These are phyloP conservation scores for Russula vinacea DNA, from an alignment of 768 basidiomycete species.

Conservation along the genomic window DNA sequence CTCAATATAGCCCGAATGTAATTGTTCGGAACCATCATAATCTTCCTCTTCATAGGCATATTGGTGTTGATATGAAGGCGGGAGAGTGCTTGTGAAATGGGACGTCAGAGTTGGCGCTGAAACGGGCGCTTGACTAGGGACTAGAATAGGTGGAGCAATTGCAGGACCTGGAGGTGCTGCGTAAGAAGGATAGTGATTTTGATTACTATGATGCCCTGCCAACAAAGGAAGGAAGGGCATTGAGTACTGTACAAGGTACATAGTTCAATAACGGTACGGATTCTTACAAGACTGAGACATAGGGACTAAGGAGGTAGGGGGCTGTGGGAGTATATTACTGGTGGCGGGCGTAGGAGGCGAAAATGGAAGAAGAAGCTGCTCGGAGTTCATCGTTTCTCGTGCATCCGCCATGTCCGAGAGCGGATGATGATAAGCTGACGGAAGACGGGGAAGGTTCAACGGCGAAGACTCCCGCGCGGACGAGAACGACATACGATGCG, in stretches of 20 bases:
- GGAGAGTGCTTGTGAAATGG: conserved; percentile 22
- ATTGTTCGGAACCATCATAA: conserved; percentile 25
- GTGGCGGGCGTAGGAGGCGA: conserved; percentile 33
- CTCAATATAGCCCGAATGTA: conserved; percentile 27
- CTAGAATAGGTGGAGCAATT: not conserved
- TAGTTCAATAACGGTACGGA: conserved; percentile 65
- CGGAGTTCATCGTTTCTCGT: conserved; percentile 25
- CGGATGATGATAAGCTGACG: conserved; percentile 27
- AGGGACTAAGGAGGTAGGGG: conserved; percentile 53
- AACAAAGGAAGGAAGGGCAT: conserved; percentile 48
- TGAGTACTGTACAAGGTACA: conserved; percentile 68
- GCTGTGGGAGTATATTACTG: conserved; percentile 39
- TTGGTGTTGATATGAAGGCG: conserved; percentile 26
- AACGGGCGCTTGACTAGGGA: conserved; percentile 1
- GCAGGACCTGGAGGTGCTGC: conserved; percentile 20
- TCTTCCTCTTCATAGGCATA: conserved; percentile 29
- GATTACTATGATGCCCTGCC: conserved; percentile 43
- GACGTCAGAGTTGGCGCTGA: not conserved
- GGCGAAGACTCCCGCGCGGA: conserved; percentile 28
- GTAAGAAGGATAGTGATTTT: conserved; percentile 30
- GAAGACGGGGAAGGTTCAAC: conserved; percentile 29
- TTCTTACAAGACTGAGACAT: conserved; percentile 59
- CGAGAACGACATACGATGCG: conserved; percentile 29
- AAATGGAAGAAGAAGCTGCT: conserved; percentile 28
- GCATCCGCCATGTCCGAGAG: conserved; percentile 25